Evolutionary conservation across 805 yeast genomes (phyloP).

Genomic region (Saccharomyces mikatae): DNA sequence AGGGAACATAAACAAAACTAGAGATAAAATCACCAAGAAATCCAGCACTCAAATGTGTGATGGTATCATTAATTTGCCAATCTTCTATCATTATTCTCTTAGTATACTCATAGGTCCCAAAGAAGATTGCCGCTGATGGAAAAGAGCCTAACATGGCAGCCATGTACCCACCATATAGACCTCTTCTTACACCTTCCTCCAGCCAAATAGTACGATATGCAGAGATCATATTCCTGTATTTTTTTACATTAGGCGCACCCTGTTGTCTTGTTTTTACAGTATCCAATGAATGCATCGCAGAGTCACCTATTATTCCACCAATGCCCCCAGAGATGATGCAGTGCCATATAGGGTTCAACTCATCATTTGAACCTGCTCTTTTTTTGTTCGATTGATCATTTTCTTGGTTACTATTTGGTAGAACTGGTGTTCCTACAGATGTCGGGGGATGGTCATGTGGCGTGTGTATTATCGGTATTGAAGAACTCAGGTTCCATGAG

Average conservation of each 20-base stretch:
- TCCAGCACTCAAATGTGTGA: conserved; percentile 77
- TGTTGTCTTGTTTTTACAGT: conserved; percentile 97
- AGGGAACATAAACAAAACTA: conserved; percentile 85
- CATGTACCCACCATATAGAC: conserved; percentile 84
- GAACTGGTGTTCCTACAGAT: not conserved
- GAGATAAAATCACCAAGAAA: conserved; percentile 89
- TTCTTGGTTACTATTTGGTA: conserved; percentile 2
- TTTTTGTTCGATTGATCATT: not conserved
- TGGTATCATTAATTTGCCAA: conserved; percentile 62
- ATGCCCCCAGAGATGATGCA: conserved; percentile 86
- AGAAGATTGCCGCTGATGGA: conserved; percentile 91
- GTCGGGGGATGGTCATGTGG: not conserved
- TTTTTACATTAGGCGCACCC: conserved; percentile 61
- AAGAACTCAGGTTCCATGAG: conserved; percentile 8
- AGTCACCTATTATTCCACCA: conserved; percentile 91
- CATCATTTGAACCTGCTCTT: not conserved
- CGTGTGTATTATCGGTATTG: conserved; percentile 8
- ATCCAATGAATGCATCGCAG: conserved; percentile 90
- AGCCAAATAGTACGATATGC: conserved; percentile 69
- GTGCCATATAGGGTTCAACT: conserved; percentile 37
- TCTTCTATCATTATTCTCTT: conserved; percentile 64
- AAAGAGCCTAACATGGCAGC: conserved; percentile 91
- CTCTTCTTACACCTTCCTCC: conserved; percentile 79
- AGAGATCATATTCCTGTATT: conserved; percentile 65
- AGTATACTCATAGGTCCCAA: conserved; percentile 78